A percentile compares a stretch with the other conserved stretches of the same genome.
Evolutionary conservation across 257 asterid genomes (phyloP).

Genomic region (Petrea volubilis): DNA sequence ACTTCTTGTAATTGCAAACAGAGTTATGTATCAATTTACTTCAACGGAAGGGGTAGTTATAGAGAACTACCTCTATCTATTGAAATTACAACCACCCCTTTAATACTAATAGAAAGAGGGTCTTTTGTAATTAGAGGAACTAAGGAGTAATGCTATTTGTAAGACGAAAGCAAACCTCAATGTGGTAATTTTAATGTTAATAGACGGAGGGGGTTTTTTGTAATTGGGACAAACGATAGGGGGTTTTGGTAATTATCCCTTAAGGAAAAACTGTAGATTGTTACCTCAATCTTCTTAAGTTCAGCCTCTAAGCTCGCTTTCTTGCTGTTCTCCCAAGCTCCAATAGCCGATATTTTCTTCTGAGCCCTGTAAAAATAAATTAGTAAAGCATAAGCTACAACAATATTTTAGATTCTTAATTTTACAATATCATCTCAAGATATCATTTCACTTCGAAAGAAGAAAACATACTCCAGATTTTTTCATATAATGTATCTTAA

Average conservation of each 20-base stretch:
- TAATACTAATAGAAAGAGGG: no score
- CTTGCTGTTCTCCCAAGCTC: slow-evolving; percentile 66
- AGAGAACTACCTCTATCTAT: no score
- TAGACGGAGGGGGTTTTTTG: no score
- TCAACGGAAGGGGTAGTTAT: no score
- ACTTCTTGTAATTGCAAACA: background rate
- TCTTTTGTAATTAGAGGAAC: no score
- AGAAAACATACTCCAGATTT: background rate
- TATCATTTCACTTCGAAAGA: background rate
- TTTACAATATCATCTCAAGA: background rate
- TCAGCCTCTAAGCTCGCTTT: slow-evolving; percentile 59
- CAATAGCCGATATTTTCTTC: slow-evolving; percentile 43
- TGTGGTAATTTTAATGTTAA: no score
- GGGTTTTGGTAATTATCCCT: no score
- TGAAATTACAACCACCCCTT: no score
- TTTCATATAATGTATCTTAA: background rate
- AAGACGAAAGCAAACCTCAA: no score
- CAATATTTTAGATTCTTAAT: background rate
- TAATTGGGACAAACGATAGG: no score
- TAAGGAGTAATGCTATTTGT: no score
- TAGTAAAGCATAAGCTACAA: background rate
- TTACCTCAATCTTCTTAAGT: slow-evolving; percentile 61
- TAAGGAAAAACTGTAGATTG: background rate
- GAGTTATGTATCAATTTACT: background rate
- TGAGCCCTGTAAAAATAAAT: slow-evolving; percentile 45